Evolutionary conservation across 1,284 basidiomycete genomes (phyloP).

Genomic region (Singerocomus inundabilis): DNA sequence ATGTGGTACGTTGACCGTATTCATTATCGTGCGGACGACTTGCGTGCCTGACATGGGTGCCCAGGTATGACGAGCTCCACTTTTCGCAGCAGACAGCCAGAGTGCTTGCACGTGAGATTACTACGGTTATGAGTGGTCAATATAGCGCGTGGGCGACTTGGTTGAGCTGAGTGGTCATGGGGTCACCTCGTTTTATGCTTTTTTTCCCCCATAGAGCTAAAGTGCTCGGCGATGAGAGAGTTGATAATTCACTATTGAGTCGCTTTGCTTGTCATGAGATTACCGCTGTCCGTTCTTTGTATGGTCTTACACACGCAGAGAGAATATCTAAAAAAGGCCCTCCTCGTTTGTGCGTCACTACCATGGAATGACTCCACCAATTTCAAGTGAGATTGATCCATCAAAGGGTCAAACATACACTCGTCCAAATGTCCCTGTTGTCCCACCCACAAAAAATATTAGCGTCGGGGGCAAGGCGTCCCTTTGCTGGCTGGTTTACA

Average conservation of each 20-base stretch:
- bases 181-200: not conserved
- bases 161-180: conserved; percentile 23
- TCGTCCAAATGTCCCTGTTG: no score
- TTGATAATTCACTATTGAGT: not conserved
- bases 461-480: not conserved
- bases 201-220: not conserved
- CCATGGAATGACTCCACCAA: not conserved
- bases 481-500: not conserved
- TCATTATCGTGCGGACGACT: not conserved
- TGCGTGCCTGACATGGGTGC: not conserved
- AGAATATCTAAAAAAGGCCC: no score
- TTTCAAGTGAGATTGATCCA: conserved; percentile 13
- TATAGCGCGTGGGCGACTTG: conserved; percentile 30
- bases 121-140: conserved; percentile 25
- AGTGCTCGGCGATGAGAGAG: not conserved
- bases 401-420: conserved; percentile 8
- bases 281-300: no score
- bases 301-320: no score
- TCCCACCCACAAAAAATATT: not conserved
- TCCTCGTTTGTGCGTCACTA: no score
- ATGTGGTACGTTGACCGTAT: conserved; percentile 28
- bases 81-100: conserved; percentile 36
- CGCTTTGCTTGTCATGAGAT: no score
- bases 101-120: conserved; percentile 32
- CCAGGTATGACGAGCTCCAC: conserved; percentile 34